A percentile compares a stretch with the other conserved stretches of the same genome.
Conservation (phyloP, 73 alveolate genomes). For the Strombidium stylifer region DNA sequence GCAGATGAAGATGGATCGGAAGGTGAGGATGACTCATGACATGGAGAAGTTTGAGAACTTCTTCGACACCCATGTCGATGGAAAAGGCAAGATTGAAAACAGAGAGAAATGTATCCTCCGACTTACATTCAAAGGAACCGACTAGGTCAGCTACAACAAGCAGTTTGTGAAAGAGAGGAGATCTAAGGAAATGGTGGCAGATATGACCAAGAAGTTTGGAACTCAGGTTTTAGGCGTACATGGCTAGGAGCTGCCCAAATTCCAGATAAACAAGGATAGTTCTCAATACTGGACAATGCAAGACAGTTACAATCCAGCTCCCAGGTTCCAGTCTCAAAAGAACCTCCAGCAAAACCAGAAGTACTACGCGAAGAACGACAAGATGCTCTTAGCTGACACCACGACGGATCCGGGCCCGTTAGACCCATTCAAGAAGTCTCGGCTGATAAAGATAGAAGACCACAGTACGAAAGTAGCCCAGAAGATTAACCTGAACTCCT, state of each 20-base stretch:
- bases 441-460: too few relatives aligned
- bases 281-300: slow-evolving; percentile 79
- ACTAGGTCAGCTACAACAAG: not conserved
- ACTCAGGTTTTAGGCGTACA: slow-evolving; percentile 63
- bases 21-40: slow-evolving; percentile 21
- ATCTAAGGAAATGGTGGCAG: slow-evolving; percentile 5
- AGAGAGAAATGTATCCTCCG: slow-evolving; percentile 24
- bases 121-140: not conserved
- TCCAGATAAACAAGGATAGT: slow-evolving; percentile 32
- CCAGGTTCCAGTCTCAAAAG: slow-evolving; percentile 47
- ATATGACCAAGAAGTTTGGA: slow-evolving; percentile 32
- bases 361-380: slow-evolving; percentile 55
- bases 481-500: not conserved
- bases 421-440: slow-evolving; percentile 50
- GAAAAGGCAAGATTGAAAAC: slow-evolving; percentile 20
- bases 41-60: not conserved
- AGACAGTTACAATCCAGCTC: slow-evolving; percentile 61
- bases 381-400: slow-evolving; percentile 41
- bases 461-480: not conserved
- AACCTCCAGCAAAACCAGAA: slow-evolving; percentile 42
- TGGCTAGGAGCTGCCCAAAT: slow-evolving; percentile 82
- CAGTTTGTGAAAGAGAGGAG: slow-evolving; percentile 20
- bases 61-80: slow-evolving; percentile 14
- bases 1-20: not conserved
- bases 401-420: slow-evolving; percentile 28